These are phyloP conservation scores for Mycena polygramma DNA, from an alignment of 768 basidiomycete species.

Conservation along the genomic window DNA sequence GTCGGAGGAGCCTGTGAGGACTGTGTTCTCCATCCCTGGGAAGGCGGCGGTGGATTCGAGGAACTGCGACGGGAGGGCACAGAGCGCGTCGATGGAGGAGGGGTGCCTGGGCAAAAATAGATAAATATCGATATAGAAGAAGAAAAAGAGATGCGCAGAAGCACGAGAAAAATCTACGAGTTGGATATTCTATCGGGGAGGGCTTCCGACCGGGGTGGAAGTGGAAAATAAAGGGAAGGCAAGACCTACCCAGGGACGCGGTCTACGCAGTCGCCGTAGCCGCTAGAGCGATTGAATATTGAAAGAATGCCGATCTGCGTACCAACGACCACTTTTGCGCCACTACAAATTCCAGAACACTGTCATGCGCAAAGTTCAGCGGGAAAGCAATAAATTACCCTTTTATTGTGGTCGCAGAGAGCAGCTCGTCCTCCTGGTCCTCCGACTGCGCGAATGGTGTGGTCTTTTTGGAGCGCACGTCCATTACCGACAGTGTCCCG, in stretches of 20 bases:
- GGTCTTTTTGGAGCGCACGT: slow-evolving; percentile 85
- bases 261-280: slow-evolving; percentile 95
- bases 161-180: no score
- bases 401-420: slow-evolving; percentile 89
- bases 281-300: slow-evolving; percentile 88
- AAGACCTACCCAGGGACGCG: slow-evolving; percentile 82
- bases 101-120: slow-evolving; percentile 73
- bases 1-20: slow-evolving; percentile 93
- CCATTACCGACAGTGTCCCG: slow-evolving; percentile 92
- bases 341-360: slow-evolving; percentile 54
- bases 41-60: slow-evolving; percentile 52
- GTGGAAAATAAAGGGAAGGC: slow-evolving; percentile 8
- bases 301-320: slow-evolving; percentile 92
- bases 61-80: slow-evolving; percentile 64
- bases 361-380: slow-evolving; percentile 24
- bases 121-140: no score
- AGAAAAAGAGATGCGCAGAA: background rate
- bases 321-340: slow-evolving; percentile 88
- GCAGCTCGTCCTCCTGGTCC: slow-evolving; percentile 95
- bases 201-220: background rate
- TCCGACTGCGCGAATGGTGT: slow-evolving; percentile 89
- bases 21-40: slow-evolving; percentile 70
- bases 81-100: slow-evolving; percentile 90
- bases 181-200: background rate
- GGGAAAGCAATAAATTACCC: slow-evolving; percentile 59